phyloP scores from a whole-genome alignment of 2,329 filamentous ascomycete species.

The Plenodomus biglobosus region DNA sequence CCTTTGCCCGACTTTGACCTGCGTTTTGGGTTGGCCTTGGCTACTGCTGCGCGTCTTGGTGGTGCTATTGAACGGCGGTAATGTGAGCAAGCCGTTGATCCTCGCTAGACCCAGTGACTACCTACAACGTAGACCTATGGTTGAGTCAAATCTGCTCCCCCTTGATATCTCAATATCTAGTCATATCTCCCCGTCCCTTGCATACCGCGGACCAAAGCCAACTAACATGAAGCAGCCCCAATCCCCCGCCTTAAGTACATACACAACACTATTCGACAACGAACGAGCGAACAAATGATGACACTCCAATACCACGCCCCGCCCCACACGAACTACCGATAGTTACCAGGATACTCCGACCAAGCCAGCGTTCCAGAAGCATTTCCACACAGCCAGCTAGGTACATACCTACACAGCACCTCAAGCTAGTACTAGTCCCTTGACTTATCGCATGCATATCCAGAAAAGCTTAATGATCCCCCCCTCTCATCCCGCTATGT shows the following conservation, averaged over 20 bases:
- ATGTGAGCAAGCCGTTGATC: neutral
- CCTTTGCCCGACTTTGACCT: neutral
- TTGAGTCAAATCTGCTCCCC: neutral
- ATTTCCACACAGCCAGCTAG: neutral
- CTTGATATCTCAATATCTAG: neutral
- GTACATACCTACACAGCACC: too few species aligned
- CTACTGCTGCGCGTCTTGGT: too few species aligned
- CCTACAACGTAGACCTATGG: too few species aligned
- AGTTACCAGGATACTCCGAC: neutral
- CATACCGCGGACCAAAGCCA: neutral
- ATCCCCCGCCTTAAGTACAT: neutral
- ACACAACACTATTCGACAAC: neutral
- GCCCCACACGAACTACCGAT: neutral
- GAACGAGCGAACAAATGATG: neutral
- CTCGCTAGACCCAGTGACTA: neutral
- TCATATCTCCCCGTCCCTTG: neutral
- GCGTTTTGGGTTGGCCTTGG: neutral
- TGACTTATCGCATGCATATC: neutral
- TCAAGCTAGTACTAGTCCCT: neutral
- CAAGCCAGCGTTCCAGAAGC: neutral
- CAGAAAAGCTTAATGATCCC: neutral
- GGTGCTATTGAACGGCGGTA: neutral
- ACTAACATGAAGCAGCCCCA: neutral
- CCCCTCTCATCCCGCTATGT: neutral
- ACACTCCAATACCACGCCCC: neutral